Evolutionary conservation across 2,329 filamentous ascomycete genomes (phyloP).

Genomic region (Fusarium multiceps): DNA sequence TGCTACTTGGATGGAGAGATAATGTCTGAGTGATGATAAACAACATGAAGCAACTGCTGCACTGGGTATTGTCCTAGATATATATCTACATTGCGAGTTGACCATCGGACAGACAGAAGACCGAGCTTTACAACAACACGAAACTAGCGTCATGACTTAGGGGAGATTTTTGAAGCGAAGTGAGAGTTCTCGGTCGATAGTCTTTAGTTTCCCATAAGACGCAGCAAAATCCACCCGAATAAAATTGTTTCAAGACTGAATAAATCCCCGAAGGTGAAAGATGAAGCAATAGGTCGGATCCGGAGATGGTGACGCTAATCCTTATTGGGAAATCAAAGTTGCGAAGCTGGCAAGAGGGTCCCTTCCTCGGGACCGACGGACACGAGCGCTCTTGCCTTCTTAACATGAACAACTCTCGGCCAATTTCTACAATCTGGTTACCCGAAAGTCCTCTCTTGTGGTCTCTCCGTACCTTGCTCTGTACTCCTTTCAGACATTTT

Average conservation of each 20-base stretch:
- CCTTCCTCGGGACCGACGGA: slow-evolving; percentile 43
- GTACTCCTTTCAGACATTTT: background rate
- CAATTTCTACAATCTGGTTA: background rate
- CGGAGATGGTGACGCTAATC: slow-evolving; percentile 37
- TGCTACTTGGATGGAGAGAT: background rate
- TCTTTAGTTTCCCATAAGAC: background rate
- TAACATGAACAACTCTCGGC: slow-evolving; percentile 19
- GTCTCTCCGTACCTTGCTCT: background rate
- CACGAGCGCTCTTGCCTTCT: slow-evolving; percentile 21
- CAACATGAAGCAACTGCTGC: slow-evolving; percentile 10
- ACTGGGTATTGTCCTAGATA: slow-evolving; percentile 20
- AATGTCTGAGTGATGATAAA: background rate
- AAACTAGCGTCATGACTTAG: slow-evolving; percentile 16
- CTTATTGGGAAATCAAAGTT: slow-evolving; percentile 22
- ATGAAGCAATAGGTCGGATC: slow-evolving; percentile 33
- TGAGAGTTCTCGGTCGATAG: slow-evolving; percentile 12
- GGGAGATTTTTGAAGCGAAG: background rate
- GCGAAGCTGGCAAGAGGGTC: slow-evolving; percentile 10
- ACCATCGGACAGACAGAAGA: slow-evolving; percentile 24
- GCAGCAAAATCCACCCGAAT: slow-evolving; percentile 3
- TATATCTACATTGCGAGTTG: slow-evolving; percentile 28
- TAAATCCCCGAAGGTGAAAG: slow-evolving; percentile 15
- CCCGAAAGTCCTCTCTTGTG: slow-evolving; percentile 3
- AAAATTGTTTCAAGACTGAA: slow-evolving; percentile 16
- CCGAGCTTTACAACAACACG: slow-evolving; percentile 11